Evolutionary conservation across 2,329 filamentous ascomycete species (phyloP), one percentile per base, ranked within the genome.

Genomic region (Aspergillus fumigatus): DNA sequence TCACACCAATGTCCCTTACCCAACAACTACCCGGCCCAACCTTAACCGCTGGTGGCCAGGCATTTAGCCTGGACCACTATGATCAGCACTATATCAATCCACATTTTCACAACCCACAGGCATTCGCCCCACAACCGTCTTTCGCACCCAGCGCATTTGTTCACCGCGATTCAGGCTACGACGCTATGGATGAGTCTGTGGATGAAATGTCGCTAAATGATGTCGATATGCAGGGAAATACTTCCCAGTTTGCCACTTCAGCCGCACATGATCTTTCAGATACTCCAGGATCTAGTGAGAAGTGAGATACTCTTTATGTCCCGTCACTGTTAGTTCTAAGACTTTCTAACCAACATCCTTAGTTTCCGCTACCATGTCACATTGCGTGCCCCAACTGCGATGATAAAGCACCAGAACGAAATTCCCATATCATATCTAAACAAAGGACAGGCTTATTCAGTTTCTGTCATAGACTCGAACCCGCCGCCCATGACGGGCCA

Each of bases 361-460:
- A 86, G 84, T 60, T 97, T 97, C 70, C 90, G 94, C 43, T 97
- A 90, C 70, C 89, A 94, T 70, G 88, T 90, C 51, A 94, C 90
- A 0, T 77, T 99, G 48, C 95, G 96, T 71, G 93, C 94, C 1
- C 92, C 93, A 3, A 99, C 94, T 0, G 94, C 94, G 7, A 99
- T 97, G 94, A 88, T 72, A 25, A 95, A 89, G 72, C 87, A 92
- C 59, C 76, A 86, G 1, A 89, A 95, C 58, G 93, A 97, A 72
- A 95, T 97, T 25, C 94, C 94, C 0, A 85, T 97, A n/a, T 97
- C 93, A 0, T 99, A 99, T 70, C 83, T 99, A 19, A 99, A 99
- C 78, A 97, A 97, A 75, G 92, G 93, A 25, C 93, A 97, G 71
- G 90, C 92, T 17, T 99, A 99, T 72, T 89, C 90, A 0, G 79